These are phyloP conservation scores for Calophaca sinica DNA, from an alignment of 306 rosid species.

Conservation along the genomic window DNA sequence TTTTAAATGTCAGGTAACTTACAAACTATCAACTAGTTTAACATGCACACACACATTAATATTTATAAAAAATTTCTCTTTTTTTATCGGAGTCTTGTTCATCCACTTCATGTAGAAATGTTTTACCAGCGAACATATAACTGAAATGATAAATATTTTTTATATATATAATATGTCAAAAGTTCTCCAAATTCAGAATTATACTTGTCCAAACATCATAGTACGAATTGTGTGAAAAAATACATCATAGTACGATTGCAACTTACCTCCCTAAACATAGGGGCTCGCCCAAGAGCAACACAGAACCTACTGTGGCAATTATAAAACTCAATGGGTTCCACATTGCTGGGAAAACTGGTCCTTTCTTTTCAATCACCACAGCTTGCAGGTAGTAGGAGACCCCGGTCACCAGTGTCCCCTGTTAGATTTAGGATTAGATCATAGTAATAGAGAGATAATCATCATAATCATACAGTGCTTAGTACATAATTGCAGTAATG, in stretches of 20 bases:
- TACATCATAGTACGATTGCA: background rate
- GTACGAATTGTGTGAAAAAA: too few species aligned
- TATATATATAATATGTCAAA: too few species aligned
- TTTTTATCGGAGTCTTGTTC: too few species aligned
- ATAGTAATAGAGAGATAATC: background rate
- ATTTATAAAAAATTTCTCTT: too few species aligned
- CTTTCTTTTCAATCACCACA: conserved; percentile 54
- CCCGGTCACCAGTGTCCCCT: conserved; percentile 57
- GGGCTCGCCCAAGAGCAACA: conserved; percentile 53
- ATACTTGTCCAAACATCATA: too few species aligned
- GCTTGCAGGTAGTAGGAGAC: conserved; percentile 49
- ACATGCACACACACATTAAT: too few species aligned
- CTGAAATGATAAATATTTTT: too few species aligned
- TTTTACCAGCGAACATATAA: too few species aligned
- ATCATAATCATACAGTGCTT: background rate
- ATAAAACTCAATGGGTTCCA: conserved; percentile 62
- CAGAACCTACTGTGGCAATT: conserved; percentile 54
- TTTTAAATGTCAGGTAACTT: too few species aligned
- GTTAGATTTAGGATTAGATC: background rate
- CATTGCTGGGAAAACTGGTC: conserved; percentile 57
- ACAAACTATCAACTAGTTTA: too few species aligned
- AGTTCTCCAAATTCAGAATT: too few species aligned
- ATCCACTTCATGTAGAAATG: too few species aligned
- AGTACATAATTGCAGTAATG: background rate
- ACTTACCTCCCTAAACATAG: conserved; percentile 55